phyloP scores from a whole-genome alignment of 768 basidiomycete species.

The Antrodiella citrinella region DNA sequence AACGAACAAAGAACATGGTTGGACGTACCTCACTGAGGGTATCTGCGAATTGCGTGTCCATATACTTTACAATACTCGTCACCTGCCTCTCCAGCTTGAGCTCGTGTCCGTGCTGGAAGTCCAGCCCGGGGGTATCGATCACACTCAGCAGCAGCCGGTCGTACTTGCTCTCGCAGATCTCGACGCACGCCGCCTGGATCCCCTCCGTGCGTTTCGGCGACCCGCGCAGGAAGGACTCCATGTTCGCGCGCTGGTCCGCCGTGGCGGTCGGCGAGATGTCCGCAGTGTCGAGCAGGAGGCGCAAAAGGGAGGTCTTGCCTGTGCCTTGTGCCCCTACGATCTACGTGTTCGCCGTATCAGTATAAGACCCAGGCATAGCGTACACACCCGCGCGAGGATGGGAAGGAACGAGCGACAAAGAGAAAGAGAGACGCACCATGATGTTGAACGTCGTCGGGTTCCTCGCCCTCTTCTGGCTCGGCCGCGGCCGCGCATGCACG shows the following conservation, averaged over 20 bases:
- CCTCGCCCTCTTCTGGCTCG: constrained; percentile 57
- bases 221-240: constrained; percentile 59
- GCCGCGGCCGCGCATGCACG: constrained; percentile 27
- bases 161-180: constrained; percentile 78
- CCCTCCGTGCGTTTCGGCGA: constrained; percentile 49
- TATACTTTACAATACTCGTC: constrained; percentile 61
- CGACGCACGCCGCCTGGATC: constrained; percentile 64
- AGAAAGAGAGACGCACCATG: constrained; percentile 45
- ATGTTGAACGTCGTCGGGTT: constrained; percentile 77
- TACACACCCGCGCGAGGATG: neutral
- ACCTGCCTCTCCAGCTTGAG: constrained; percentile 76
- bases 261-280: constrained; percentile 76
- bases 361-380: too few relatives aligned
- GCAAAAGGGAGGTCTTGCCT: constrained; percentile 78
- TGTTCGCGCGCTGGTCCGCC: constrained; percentile 56
- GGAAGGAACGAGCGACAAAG: neutral
- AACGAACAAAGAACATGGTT: neutral
- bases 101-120: constrained; percentile 66
- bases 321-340: constrained; percentile 75
- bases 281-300: constrained; percentile 76
- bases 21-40: constrained; percentile 74
- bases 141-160: constrained; percentile 74
- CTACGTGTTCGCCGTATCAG: constrained; percentile 34
- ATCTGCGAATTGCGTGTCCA: constrained; percentile 76
- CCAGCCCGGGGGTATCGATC: constrained; percentile 81